These are phyloP conservation scores for Pichia cabralensis DNA, from an alignment of 805 yeast genomes.

Conservation along the genomic window DNA sequence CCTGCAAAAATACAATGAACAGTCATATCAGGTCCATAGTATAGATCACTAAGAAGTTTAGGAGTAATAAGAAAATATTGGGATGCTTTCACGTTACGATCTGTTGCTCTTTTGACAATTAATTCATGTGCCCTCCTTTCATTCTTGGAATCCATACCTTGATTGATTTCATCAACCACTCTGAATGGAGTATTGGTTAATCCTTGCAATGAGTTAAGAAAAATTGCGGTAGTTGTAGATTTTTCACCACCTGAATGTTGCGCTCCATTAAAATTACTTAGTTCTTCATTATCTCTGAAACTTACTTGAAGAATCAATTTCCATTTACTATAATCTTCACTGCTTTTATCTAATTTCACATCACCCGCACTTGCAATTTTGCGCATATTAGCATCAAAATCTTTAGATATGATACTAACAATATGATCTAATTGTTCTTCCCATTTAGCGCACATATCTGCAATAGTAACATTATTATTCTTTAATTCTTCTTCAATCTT, in stretches of 20 bases:
- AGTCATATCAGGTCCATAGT: conserved; percentile 71
- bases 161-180: conserved; percentile 96
- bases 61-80: conserved; percentile 94
- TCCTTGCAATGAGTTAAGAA: conserved; percentile 84
- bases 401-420: conserved; percentile 45
- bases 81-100: conserved; percentile 28
- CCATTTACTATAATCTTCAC: conserved; percentile 63
- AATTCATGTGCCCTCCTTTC: conserved; percentile 79
- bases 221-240: conserved; percentile 88
- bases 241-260: conserved; percentile 97
- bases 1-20: conserved; percentile 75
- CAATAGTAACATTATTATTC: conserved; percentile 22
- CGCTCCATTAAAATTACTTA: conserved; percentile 68
- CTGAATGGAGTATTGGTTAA: conserved; percentile 83
- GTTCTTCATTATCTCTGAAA: conserved; percentile 68
- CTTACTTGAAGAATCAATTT: conserved; percentile 72
- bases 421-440: conserved; percentile 49
- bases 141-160: conserved; percentile 95
- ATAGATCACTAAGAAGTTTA: conserved; percentile 67
- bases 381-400: conserved; percentile 57
- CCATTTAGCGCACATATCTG: conserved; percentile 32
- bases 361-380: conserved; percentile 84
- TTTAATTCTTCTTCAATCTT: conserved; percentile 26
- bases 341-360: conserved; percentile 45
- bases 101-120: conserved; percentile 77